Evolutionary conservation across 176 grass and related monocot species (phyloP), one percentile per base, ranked within the genome.

Genomic region (Zea luxurians): DNA sequence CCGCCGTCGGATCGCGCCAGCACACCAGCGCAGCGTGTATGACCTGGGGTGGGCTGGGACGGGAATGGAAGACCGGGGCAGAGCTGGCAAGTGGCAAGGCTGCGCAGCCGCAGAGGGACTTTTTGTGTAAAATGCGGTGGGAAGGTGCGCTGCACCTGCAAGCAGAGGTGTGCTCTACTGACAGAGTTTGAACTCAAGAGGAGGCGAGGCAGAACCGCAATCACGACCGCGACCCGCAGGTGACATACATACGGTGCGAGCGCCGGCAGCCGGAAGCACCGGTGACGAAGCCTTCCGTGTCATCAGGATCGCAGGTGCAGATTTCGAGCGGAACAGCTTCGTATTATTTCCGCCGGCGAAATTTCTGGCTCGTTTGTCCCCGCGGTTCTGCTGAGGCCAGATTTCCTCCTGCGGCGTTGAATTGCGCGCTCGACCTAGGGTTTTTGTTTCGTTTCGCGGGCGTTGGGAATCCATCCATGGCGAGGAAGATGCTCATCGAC

Each of bases 401-500:
- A 59, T 70, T 71, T 61, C 55, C 1, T 59, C n/a, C 18, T 69
- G 55, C 5, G 7, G 52, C 43, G 35, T 13, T 66, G 37, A 68
- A 55, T 37, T 64, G 45, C 59, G 53, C 4, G 2, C 4, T 10
- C 60, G 21, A 0, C 16, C 49, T 85, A 84, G 70, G 86, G 70
- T 88, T 88, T 88, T 37, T 21, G 41, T 40, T 5, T 13, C 16
- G 62, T 38, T 12, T 59, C 15, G 20, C 20, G 9, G 58, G n/a
- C 4, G 11, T n/a, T 36, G 8, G 42, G 58, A 64, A 38, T 2
- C 68, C 57, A 98, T 92, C 73, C 57, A 98, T 98, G 95, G 91
- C 95, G 62, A 90, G 95, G 80, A 98, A 98, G 95, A 89, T 94
- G 87, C 87, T 98, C 35, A 84, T 82, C 48, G 91, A 98, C 46